phyloP scores from a whole-genome alignment of 1,139 yeast species.

The Suhomyces wounanorum region DNA sequence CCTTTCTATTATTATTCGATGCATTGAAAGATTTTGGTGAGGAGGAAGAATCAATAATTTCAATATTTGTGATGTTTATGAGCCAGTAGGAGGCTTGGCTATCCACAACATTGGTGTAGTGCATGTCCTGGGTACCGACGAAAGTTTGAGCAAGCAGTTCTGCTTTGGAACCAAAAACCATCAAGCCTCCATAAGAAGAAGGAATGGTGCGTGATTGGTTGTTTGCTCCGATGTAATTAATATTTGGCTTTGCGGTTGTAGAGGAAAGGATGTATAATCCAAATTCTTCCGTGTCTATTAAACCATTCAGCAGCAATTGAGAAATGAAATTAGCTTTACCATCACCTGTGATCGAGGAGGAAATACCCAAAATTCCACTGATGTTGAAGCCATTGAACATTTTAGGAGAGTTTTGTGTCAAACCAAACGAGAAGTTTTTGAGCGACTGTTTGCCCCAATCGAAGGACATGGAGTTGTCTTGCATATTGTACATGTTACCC shows the following conservation, averaged over 20 bases:
- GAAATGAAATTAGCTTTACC: constrained; percentile 22
- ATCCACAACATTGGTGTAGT: constrained; percentile 41
- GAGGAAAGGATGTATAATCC: constrained; percentile 25
- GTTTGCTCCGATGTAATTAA: constrained; percentile 11
- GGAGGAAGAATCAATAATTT: constrained; percentile 27
- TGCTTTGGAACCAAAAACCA: constrained; percentile 29
- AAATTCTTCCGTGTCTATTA: constrained; percentile 26
- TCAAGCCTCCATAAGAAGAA: constrained; percentile 27
- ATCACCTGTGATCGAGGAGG: constrained; percentile 24
- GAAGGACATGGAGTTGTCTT: constrained; percentile 15
- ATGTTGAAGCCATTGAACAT: constrained; percentile 55
- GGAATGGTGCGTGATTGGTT: constrained; percentile 4
- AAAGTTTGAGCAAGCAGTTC: constrained; percentile 10
- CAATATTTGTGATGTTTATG: constrained; percentile 41
- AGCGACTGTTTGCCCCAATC: constrained; percentile 18
- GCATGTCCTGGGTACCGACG: constrained; percentile 7
- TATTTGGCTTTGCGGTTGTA: constrained; percentile 19
- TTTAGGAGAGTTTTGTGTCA: constrained; percentile 54
- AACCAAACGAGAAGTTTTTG: constrained; percentile 51
- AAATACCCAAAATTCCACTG: constrained; percentile 63
- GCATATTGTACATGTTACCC: constrained; percentile 42
- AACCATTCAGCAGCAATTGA: constrained; percentile 21
- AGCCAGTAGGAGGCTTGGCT: constrained; percentile 55
- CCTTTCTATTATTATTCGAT: constrained; percentile 33
- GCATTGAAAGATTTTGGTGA: constrained; percentile 10